Base-by-base conservation (phyloP, 352 stramenopile genomes). In the Aphanomyces euteiches region DNA sequence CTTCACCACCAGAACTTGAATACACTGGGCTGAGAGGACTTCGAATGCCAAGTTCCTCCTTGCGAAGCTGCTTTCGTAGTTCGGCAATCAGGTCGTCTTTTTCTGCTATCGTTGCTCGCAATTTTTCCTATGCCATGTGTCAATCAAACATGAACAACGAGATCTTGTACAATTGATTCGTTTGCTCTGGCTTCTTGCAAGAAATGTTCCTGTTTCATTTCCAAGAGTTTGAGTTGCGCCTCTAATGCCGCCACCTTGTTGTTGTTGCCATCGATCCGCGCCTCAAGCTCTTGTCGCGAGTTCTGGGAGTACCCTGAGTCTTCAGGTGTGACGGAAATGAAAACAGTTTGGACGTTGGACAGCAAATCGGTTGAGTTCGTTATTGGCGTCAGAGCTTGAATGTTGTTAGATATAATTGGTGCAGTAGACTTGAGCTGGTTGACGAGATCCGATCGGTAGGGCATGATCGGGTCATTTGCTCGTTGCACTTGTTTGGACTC, bases 51-150 rank as follows among this genome's bases (percentile, higher is more conserved):
- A 28, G 17, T n/a, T 50, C 43, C 43, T 50, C 10, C 17, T n/a
- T n/a, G 10, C 43, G 43, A n/a, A 50, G 10, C 43, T 50, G 43
- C 43, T 12, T n/a, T n/a, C 17, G 50, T 19, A 58, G 17, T 36
- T 58, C 50, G 7, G 36, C 50, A 19, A 58, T 58, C 15, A 58
- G 15, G 36, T 58, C 7, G 50, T 58, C 50, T 28, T 58, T 58
- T 8, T 58, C 50, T 36, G 15, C 50, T 37, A 58, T 58, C 50
- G 50, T 58, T 19, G 50, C 15, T 58, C 36, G 19, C 50, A 58
- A 58, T 36, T 58, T 58, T 36, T 19, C 50, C 50, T 58, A 58
- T 3, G 21, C 13, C 45, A 19, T n/a, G n/a, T 53, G 2, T 53
- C 13, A 15, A 53, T 53, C n/a, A n/a, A 19, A 28, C 45, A 53